Percentiles rank a stretch among this genome's conserved stretches.
These are phyloP conservation scores for Wickerhamiella sorbophila DNA, from an alignment of 805 yeast species.

Conservation along the genomic window DNA sequence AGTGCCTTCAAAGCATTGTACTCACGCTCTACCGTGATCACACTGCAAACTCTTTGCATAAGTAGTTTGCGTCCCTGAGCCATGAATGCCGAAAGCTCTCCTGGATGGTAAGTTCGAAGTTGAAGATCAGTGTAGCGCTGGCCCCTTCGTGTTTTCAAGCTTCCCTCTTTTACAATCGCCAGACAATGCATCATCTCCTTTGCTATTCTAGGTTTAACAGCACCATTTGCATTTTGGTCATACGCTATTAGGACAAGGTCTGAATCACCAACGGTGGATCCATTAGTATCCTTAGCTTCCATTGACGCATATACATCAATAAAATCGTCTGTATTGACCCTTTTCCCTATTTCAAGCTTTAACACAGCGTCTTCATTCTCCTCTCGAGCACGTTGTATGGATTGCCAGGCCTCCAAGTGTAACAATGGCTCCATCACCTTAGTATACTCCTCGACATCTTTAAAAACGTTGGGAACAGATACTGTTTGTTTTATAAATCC, in stretches of 20 bases:
- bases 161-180: constrained; percentile 56
- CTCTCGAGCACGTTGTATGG: constrained; percentile 57
- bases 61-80: constrained; percentile 50
- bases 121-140: constrained; percentile 64
- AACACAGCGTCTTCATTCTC: constrained; percentile 46
- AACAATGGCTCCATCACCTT: constrained; percentile 64
- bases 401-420: constrained; percentile 88
- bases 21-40: constrained; percentile 90
- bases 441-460: constrained; percentile 49
- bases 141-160: constrained; percentile 26
- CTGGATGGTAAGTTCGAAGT: constrained; percentile 41
- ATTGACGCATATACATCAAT: constrained; percentile 74
- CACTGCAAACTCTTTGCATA: constrained; percentile 64
- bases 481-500: constrained; percentile 26
- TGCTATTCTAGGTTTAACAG: constrained; percentile 10
- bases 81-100: constrained; percentile 37
- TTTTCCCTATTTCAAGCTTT: constrained; percentile 54
- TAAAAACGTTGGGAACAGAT: constrained; percentile 42
- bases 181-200: constrained; percentile 37
- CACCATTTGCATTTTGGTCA: constrained; percentile 19
- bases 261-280: constrained; percentile 49
- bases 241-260: constrained; percentile 58
- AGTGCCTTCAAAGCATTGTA: constrained; percentile 71
- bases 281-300: constrained; percentile 36
- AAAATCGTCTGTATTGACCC: constrained; percentile 73